Evolutionary conservation across 441 rosid genomes (phyloP).

Genomic region (Erodium texanum): DNA sequence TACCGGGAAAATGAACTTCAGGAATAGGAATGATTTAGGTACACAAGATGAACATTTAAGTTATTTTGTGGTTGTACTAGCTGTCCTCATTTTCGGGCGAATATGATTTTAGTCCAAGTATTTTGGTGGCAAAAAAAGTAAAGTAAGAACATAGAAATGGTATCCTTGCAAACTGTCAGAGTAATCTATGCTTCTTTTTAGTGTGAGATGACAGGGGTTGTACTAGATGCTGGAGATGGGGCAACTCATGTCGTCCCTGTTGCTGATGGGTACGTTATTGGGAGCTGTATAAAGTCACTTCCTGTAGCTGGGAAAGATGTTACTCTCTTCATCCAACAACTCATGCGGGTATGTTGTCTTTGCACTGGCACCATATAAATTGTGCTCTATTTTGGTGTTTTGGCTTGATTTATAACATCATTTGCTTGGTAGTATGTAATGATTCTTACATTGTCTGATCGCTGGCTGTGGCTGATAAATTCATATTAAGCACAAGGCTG

Average conservation of each 20-base stretch:
- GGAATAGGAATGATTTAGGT: background rate
- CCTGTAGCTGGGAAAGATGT: constrained; percentile 95
- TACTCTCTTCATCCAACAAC: constrained; percentile 85
- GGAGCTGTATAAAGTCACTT: constrained; percentile 83
- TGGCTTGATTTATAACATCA: background rate
- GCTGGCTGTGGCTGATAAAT: background rate
- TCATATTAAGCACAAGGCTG: background rate
- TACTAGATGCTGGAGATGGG: constrained; percentile 97
- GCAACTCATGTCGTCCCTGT: constrained; percentile 92
- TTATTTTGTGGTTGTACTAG: background rate
- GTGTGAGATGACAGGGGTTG: constrained; percentile 99
- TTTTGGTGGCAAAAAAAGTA: background rate
- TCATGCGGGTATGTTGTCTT: constrained; percentile 72
- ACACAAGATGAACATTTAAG: background rate
- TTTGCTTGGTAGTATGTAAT: background rate
- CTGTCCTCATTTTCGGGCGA: background rate
- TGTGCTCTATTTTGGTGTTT: background rate
- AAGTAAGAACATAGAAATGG: background rate
- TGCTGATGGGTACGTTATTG: constrained; percentile 98
- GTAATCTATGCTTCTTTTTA: constrained; percentile 42
- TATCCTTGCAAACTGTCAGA: constrained; percentile 18
- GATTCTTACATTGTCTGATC: background rate
- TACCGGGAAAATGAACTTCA: background rate
- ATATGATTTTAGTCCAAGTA: background rate
- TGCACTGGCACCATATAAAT: background rate